Evolutionary conservation across 352 stramenopile genomes (phyloP), one percentile per base, ranked within the genome.

Genomic region (Phytophthora hybrid): DNA sequence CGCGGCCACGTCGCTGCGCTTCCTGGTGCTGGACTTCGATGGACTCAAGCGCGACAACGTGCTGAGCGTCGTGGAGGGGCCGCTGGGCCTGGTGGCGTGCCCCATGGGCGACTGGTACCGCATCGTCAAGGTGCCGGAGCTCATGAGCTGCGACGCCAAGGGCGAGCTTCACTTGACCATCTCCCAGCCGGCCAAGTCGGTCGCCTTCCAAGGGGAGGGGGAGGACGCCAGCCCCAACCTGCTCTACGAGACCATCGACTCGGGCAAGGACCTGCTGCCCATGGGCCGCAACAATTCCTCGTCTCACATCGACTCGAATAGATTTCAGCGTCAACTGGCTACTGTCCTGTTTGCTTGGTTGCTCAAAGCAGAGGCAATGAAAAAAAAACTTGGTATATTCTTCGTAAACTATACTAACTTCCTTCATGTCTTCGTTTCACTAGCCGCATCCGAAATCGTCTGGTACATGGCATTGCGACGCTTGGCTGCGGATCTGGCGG

Each of bases 211-310:
- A 18, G 55, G 26, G 26, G 26, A 31, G 26, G 26, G 4, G 26
- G 26, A 31, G 26, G 26, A 31, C 26, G 4, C 26, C 3, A 31
- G 26, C 26, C 26, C 26, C 26, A 94, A 94, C 32, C 54, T 93
- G 58, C 73, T 94, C 4, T 90, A 85, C 47, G 85, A 93, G 26
- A 92, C 85, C 7, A 84, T 94, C 62, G 83, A 92, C 39, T 89
- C 84, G n/a, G 87, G 82, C 39, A 84, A 83, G 51, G 88, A 93
- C 37, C 76, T 98, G 29, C 79, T 97, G 55, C 76, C 88, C 10
- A 96, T 97, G 85, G 89, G 97, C 23, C 34, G 34, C 34, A 39
- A 13, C 34, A 11, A 39, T 39, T 9, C 34, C 34, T 39, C 11
- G 34, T 7, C 9, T 39, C 34, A 39, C 34, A 39, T 39, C 34